phyloP scores from a whole-genome alignment of 305 asterid genomes.

The Striga hermonthica region DNA sequence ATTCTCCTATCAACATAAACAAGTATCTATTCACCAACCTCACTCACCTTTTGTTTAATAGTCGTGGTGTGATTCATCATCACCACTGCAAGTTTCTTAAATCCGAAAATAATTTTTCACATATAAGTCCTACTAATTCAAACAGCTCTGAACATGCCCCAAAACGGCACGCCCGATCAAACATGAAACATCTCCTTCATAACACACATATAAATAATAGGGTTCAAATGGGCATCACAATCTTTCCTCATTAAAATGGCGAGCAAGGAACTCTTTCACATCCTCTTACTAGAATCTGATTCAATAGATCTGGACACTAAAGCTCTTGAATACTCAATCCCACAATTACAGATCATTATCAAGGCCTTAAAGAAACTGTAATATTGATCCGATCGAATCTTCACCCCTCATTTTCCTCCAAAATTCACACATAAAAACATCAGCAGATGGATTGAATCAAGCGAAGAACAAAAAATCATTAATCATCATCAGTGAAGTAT shows the following conservation, averaged over 20 bases:
- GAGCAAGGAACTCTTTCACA: too few relatives aligned
- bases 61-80: too few relatives aligned
- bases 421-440: background rate
- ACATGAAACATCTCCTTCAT: background rate
- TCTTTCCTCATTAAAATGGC: too few relatives aligned
- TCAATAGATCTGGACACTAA: too few relatives aligned
- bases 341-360: too few relatives aligned
- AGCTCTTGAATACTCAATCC: too few relatives aligned
- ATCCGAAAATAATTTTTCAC: background rate
- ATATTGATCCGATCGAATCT: background rate
- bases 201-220: background rate
- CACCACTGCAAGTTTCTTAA: background rate
- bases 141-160: background rate
- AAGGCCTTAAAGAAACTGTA: too few relatives aligned
- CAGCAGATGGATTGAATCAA: background rate
- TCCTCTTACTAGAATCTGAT: too few relatives aligned
- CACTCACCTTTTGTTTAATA: background rate
- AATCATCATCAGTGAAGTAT: background rate
- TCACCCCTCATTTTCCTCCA: background rate
- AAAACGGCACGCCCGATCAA: background rate
- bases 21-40: background rate
- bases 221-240: too few relatives aligned
- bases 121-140: background rate
- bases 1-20: background rate
- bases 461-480: slow-evolving; percentile 3